Base-by-base conservation (phyloP, 2,329 filamentous ascomycete species). In the Nothophoma quercina region DNA sequence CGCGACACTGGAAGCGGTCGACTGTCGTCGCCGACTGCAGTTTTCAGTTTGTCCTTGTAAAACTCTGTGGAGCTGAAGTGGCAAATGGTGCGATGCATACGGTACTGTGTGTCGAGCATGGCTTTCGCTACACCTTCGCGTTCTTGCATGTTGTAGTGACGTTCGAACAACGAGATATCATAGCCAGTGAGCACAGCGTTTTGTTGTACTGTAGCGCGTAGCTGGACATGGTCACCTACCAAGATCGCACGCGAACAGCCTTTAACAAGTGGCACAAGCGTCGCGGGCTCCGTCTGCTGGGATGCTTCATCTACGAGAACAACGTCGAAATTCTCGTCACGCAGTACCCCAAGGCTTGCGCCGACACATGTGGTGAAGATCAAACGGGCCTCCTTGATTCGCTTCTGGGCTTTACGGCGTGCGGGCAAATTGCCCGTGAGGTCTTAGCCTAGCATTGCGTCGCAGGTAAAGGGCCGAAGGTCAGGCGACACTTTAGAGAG, bases 281-380 rank as follows among this genome's bases (percentile, higher is more conserved):
- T 57, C 13, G 48, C 38, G 23, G 78, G 72, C 50, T 81, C 78
- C 0, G 76, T 79, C 48, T 77, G 76, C 52, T 81, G 78, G 2
- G 78, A 81, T 6, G 79, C 78, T 64, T 81, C 77, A 47, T 79
- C 77, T 4, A 81, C 68, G 47, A 80, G 72, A 12, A 79, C 75
- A 5, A 71, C 72, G 25, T 74, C 67, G 43, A 79, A 79, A 0
- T 39, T 22, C 43, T 78, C 65, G 3, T 58, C 63, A 13, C 77
- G 72, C 5, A 80, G 68, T 4, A 81, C 57, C 0, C 77, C 77
- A 0, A 79, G 63, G 0, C 72, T 75, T 10, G 77, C 70, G 15
- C 77, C 77, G 16, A 73, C 74, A 43, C 78, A 80, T 0, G 77
- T 80, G 1, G 77, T 78, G 50, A 80, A 81, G 5, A 80, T 65